A percentile compares a stretch with the other conserved stretches of the same genome.
Evolutionary conservation across 1,284 basidiomycete species (phyloP).

Genomic region (Athelia psychrophila): DNA sequence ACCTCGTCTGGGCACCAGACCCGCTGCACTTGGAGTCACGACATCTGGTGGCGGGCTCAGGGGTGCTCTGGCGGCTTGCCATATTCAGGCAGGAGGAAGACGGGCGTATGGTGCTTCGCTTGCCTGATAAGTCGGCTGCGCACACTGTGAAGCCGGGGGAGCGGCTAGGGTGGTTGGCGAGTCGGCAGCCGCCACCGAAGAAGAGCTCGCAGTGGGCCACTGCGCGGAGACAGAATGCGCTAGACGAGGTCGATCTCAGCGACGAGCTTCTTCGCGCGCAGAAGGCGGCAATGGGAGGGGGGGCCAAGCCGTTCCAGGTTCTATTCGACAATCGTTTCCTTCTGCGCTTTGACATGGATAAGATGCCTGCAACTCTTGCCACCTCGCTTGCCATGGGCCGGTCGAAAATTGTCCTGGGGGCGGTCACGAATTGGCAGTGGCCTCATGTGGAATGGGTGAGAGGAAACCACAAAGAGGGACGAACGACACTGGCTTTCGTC

Average conservation of each 20-base stretch:
- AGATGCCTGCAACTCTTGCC: slow-evolving; percentile 30
- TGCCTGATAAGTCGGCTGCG: slow-evolving; percentile 10
- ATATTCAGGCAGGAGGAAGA: slow-evolving; percentile 17
- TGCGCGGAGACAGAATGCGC: too few species aligned
- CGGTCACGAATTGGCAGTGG: slow-evolving; percentile 42
- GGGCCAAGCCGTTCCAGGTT: slow-evolving; percentile 33
- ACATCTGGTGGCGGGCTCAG: slow-evolving; percentile 48
- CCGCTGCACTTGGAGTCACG: slow-evolving; percentile 16
- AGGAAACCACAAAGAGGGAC: not conserved
- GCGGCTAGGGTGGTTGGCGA: slow-evolving; percentile 25
- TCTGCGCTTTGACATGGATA: slow-evolving; percentile 40
- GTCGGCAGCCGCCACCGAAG: slow-evolving; percentile 20
- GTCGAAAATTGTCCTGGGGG: slow-evolving; percentile 29
- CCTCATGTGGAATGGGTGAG: slow-evolving; percentile 38
- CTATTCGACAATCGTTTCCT: slow-evolving; percentile 62
- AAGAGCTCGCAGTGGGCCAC: not conserved
- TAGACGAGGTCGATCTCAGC: too few species aligned
- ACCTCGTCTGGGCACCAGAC: slow-evolving; percentile 39
- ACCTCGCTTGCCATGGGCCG: slow-evolving; percentile 2
- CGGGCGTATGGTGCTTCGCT: slow-evolving; percentile 20
- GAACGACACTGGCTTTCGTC: not conserved
- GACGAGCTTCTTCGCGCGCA: not conserved
- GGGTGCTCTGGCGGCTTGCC: slow-evolving; percentile 63
- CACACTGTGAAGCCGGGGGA: slow-evolving; percentile 9
- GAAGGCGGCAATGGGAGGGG: not conserved